phyloP scores from a whole-genome alignment of 1,284 basidiomycete species.

The Somion occarium region DNA sequence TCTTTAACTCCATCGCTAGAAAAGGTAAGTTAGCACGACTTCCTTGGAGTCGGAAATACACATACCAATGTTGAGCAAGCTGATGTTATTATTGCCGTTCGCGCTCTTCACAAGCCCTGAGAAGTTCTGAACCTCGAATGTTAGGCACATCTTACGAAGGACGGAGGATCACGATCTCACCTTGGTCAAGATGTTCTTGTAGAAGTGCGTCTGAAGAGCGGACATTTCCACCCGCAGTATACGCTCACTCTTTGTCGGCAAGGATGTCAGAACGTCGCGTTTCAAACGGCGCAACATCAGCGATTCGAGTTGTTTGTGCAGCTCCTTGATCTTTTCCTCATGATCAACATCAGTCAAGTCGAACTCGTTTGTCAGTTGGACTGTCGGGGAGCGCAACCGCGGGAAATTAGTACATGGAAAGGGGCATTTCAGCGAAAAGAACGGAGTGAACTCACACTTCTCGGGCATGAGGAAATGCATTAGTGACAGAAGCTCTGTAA shows the following conservation, averaged over 20 bases:
- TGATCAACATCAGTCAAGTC: conserved; percentile 92
- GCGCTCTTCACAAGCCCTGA: conserved; percentile 86
- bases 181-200: conserved; percentile 98
- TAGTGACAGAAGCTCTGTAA: conserved; percentile 84
- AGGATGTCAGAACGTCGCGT: conserved; percentile 94
- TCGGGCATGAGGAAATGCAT: conserved; percentile 99
- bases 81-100: conserved; percentile 81
- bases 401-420: too few relatives aligned
- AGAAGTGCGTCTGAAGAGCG: conserved; percentile 95
- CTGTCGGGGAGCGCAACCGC: too few relatives aligned
- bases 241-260: conserved; percentile 97
- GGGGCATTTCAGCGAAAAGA: too few relatives aligned
- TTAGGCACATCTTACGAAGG: neutral
- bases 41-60: conserved; percentile 10
- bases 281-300: conserved; percentile 96
- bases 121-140: conserved; percentile 66
- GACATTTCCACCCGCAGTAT: conserved; percentile 99
- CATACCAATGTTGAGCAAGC: conserved; percentile 87
- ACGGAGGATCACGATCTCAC: conserved; percentile 32
- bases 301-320: conserved; percentile 90
- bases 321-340: conserved; percentile 90
- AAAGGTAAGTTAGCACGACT: conserved; percentile 8
- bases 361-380: conserved; percentile 82
- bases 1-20: conserved; percentile 92
- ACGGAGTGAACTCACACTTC: conserved; percentile 78